A percentile compares a stretch with the other conserved stretches of the same genome.
Evolutionary conservation across 257 asterid genomes (phyloP).

Genomic region (Lantana camara): DNA sequence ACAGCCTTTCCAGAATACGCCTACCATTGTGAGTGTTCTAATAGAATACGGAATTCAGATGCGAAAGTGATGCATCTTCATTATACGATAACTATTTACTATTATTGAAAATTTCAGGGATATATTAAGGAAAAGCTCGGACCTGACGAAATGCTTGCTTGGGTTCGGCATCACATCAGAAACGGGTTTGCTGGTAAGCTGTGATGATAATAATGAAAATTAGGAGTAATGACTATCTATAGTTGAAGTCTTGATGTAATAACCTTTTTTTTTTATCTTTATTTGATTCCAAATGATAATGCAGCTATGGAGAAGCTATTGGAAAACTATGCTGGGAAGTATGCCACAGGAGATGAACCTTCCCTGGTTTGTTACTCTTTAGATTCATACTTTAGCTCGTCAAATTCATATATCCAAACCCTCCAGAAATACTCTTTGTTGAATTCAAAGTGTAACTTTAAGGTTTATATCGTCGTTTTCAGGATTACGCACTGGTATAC

Average conservation of each 20-base stretch:
- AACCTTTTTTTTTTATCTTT: too few relatives aligned
- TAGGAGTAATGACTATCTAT: conserved; percentile 11
- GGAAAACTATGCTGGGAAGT: conserved; percentile 64
- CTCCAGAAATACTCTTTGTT: background rate
- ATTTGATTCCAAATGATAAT: conserved; percentile 29
- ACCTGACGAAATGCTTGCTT: conserved; percentile 61
- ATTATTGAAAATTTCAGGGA: conserved; percentile 31
- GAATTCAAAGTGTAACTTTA: conserved; percentile 8
- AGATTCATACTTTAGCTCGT: conserved; percentile 6
- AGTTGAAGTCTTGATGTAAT: too few relatives aligned
- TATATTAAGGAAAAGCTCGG: conserved; percentile 71
- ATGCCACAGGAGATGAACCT: conserved; percentile 74
- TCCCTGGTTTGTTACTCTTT: conserved; percentile 54
- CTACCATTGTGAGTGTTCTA: conserved; percentile 51
- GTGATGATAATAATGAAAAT: conserved; percentile 3
- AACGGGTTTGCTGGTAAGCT: conserved; percentile 75
- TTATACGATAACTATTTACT: conserved; percentile 2
- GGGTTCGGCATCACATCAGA: conserved; percentile 57
- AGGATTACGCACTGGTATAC: too few relatives aligned
- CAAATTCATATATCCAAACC: background rate
- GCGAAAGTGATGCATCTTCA: conserved; percentile 8
- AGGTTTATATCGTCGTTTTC: too few relatives aligned
- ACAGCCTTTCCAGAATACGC: conserved; percentile 64
- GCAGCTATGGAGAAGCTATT: conserved; percentile 79
- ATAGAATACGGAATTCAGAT: conserved; percentile 8